phyloP scores from a whole-genome alignment of 208 protist genomes.

The Endotrypanum monterogeii region DNA sequence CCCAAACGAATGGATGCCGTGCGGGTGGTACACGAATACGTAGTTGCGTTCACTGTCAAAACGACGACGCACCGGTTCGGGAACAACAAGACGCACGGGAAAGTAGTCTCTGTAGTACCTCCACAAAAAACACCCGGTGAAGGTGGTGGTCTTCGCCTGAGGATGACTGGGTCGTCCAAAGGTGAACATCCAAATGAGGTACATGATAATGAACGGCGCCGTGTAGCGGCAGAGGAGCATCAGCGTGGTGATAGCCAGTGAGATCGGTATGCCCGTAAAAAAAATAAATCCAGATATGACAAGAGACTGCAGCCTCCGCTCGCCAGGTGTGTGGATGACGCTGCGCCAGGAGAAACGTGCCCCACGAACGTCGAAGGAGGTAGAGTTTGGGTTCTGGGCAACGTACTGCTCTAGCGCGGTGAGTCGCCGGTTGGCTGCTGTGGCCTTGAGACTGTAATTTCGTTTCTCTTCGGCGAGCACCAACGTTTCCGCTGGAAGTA shows the following conservation, averaged over 20 bases:
- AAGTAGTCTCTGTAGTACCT: constrained; percentile 85
- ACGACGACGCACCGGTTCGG: constrained; percentile 33
- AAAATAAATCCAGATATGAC: constrained; percentile 57
- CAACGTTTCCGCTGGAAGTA: not conserved
- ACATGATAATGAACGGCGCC: constrained; percentile 56
- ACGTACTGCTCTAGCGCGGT: constrained; percentile 58
- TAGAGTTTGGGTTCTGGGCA: constrained; percentile 15
- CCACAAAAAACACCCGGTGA: constrained; percentile 49
- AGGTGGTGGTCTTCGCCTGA: constrained; percentile 22
- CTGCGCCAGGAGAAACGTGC: constrained; percentile 43
- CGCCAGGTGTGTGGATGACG: constrained; percentile 48
- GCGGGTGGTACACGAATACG: constrained; percentile 90
- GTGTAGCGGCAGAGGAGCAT: constrained; percentile 56
- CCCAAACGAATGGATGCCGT: constrained; percentile 90
- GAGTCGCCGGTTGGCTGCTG: constrained; percentile 39
- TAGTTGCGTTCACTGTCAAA: constrained; percentile 74
- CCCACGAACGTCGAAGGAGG: constrained; percentile 27
- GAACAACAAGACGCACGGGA: constrained; percentile 74
- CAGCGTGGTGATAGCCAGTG: constrained; percentile 31
- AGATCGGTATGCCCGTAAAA: constrained; percentile 72
- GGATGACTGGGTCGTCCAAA: constrained; percentile 51
- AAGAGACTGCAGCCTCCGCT: constrained; percentile 55
- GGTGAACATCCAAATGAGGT: constrained; percentile 75
- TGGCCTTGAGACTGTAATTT: constrained; percentile 33
- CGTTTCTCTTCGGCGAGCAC: not conserved